phyloP scores from a whole-genome alignment of 176 grass and related monocot genomes.

The Rhynchospora breviuscula region DNA sequence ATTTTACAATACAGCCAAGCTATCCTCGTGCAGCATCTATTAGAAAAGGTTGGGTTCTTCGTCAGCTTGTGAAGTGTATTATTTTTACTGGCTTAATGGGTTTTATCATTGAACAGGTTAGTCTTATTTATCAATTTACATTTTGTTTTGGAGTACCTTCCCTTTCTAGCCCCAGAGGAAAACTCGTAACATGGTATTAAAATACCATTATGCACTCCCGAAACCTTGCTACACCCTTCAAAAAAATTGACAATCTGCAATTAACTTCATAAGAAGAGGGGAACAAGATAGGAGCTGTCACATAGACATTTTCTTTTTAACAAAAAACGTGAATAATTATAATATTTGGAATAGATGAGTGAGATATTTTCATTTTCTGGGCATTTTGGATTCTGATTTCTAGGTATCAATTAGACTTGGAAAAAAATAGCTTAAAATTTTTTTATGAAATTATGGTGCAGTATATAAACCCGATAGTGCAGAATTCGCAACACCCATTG shows the following conservation, averaged over 20 bases:
- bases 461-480: constrained; percentile 97
- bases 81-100: constrained; percentile 93
- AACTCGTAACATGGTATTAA: neutral
- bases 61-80: constrained; percentile 73
- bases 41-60: constrained; percentile 78
- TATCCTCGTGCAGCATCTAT: constrained; percentile 72
- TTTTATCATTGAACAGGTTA: constrained; percentile 96
- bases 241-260: constrained; percentile 5
- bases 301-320: neutral
- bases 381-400: constrained; percentile 5
- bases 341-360: neutral
- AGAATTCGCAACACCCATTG: constrained; percentile 93
- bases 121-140: constrained; percentile 13
- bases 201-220: neutral
- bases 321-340: neutral
- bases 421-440: neutral
- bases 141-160: neutral
- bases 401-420: neutral
- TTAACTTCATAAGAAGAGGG: neutral
- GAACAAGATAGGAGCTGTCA: neutral
- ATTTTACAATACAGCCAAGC: constrained; percentile 49
- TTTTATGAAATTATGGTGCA: constrained; percentile 29
- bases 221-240: neutral
- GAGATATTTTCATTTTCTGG: constrained; percentile 14
- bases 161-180: neutral